Evolutionary conservation across 176 grass and related monocot genomes (phyloP).

Genomic region (Pontederia crassipes): DNA sequence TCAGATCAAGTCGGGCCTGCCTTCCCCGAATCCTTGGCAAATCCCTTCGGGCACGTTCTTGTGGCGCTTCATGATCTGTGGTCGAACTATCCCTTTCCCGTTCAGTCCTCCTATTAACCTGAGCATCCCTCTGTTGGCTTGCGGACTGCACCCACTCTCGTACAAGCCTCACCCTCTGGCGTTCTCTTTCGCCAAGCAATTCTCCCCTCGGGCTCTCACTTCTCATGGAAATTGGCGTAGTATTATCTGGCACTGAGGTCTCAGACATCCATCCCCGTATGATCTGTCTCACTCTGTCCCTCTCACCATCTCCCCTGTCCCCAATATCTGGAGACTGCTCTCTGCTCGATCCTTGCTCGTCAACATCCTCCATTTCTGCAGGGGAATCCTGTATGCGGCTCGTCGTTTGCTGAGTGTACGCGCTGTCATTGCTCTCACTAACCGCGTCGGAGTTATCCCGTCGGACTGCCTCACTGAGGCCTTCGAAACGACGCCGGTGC

Average conservation of each 20-base stretch:
- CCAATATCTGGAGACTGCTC: constrained; percentile 50
- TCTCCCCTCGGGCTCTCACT: constrained; percentile 23
- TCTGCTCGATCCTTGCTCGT: constrained; percentile 41
- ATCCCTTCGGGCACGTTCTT: background rate
- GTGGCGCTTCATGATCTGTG: constrained; percentile 1
- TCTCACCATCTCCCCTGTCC: constrained; percentile 43
- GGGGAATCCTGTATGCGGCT: background rate
- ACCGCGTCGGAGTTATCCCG: background rate
- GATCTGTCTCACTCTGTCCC: constrained; percentile 64
- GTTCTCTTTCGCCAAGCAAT: constrained; percentile 79
- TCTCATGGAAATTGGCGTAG: constrained; percentile 5
- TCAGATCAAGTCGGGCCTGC: constrained; percentile 19
- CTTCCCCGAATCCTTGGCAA: constrained; percentile 15
- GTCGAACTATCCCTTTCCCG: constrained; percentile 12
- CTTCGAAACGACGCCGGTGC: constrained; percentile 9
- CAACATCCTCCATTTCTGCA: constrained; percentile 1
- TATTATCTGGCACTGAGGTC: background rate
- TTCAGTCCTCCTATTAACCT: constrained; percentile 20
- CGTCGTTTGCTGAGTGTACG: background rate
- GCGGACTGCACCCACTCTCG: constrained; percentile 92
- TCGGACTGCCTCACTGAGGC: constrained; percentile 6
- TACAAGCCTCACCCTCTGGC: constrained; percentile 75
- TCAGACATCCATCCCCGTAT: constrained; percentile 45
- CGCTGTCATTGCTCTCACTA: constrained; percentile 10
- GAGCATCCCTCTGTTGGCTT: constrained; percentile 54